Conservation (phyloP, 1,284 basidiomycete genomes). For the Hemileia vastatrix region DNA sequence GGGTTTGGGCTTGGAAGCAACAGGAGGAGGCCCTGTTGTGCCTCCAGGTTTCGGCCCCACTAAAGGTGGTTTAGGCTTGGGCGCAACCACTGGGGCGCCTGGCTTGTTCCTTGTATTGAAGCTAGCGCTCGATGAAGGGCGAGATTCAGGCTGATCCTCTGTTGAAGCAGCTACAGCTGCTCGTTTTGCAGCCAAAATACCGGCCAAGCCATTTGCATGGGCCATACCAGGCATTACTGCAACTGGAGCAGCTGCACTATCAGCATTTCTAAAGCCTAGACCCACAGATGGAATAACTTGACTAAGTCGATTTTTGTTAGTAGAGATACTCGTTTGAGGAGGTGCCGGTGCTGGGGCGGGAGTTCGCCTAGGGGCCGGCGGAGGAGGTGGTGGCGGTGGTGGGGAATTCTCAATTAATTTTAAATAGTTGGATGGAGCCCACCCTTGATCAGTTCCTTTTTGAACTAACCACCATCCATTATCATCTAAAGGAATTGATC, state of each 20-base stretch:
- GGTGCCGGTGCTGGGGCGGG: slow-evolving; percentile 40
- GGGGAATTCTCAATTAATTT: slow-evolving; percentile 48
- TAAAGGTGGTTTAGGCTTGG: slow-evolving; percentile 48
- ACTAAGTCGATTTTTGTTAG: too few relatives aligned
- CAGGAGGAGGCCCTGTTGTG: slow-evolving; percentile 44
- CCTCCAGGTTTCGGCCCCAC: slow-evolving; percentile 47
- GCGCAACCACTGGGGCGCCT: slow-evolving; percentile 41
- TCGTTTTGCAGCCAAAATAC: slow-evolving; percentile 46
- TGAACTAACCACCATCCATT: slow-evolving; percentile 85
- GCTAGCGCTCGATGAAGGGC: not conserved
- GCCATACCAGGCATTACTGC: slow-evolving; percentile 47
- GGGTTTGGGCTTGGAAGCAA: slow-evolving; percentile 53
- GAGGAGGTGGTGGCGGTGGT: slow-evolving; percentile 53
- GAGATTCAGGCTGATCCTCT: slow-evolving; percentile 19
- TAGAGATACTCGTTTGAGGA: slow-evolving; percentile 35
- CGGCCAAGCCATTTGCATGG: slow-evolving; percentile 45
- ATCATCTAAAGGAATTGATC: slow-evolving; percentile 11
- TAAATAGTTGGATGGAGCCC: slow-evolving; percentile 85
- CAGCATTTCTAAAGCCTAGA: slow-evolving; percentile 30
- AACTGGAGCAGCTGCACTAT: slow-evolving; percentile 43
- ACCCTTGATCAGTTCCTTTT: slow-evolving; percentile 73
- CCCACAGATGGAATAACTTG: slow-evolving; percentile 28
- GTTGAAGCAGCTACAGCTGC: slow-evolving; percentile 35
- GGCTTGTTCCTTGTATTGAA: slow-evolving; percentile 9
- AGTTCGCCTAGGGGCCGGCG: slow-evolving; percentile 46